Evolutionary conservation across 140 eudicot genomes (phyloP).

Genomic region (Cichorium intybus): DNA sequence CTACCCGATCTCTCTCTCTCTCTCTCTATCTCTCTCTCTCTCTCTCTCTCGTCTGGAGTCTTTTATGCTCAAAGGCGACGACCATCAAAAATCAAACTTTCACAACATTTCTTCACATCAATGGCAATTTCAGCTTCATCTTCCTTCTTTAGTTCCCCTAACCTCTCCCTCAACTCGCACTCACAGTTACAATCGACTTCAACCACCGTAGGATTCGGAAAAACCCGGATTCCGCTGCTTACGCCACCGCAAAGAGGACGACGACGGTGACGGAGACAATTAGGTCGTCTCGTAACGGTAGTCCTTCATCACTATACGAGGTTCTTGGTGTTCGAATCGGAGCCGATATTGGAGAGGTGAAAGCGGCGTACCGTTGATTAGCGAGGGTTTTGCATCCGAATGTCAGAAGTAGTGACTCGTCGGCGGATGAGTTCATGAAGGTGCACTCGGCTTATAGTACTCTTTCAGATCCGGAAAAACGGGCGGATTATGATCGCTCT

Average conservation of each 20-base stretch:
- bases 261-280: conserved; percentile 1
- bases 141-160: conserved; percentile 18
- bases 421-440: conserved; percentile 56
- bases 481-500: conserved; percentile 61
- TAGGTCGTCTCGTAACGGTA: background rate
- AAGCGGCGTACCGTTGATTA: conserved; percentile 59
- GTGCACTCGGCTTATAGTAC: conserved; percentile 63
- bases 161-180: conserved; percentile 9
- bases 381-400: conserved; percentile 81
- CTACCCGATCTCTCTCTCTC: too few relatives aligned
- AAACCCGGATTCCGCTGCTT: conserved; percentile 34
- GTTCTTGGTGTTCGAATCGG: conserved; percentile 56
- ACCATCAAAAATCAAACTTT: background rate
- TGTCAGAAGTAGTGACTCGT: conserved; percentile 32
- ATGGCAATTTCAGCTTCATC: conserved; percentile 33
- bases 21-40: too few relatives aligned
- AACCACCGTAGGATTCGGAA: conserved; percentile 3
- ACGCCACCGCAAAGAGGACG: conserved; percentile 30
- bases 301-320: conserved; percentile 52
- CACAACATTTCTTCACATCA: conserved; percentile 13
- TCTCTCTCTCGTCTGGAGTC: too few relatives aligned
- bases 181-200: conserved; percentile 2
- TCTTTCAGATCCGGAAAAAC: conserved; percentile 58
- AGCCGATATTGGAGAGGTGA: conserved; percentile 58
- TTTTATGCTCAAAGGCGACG: too few relatives aligned